Evolutionary conservation across 768 basidiomycete genomes (phyloP).

Genomic region (Ephemerocybe angulata): DNA sequence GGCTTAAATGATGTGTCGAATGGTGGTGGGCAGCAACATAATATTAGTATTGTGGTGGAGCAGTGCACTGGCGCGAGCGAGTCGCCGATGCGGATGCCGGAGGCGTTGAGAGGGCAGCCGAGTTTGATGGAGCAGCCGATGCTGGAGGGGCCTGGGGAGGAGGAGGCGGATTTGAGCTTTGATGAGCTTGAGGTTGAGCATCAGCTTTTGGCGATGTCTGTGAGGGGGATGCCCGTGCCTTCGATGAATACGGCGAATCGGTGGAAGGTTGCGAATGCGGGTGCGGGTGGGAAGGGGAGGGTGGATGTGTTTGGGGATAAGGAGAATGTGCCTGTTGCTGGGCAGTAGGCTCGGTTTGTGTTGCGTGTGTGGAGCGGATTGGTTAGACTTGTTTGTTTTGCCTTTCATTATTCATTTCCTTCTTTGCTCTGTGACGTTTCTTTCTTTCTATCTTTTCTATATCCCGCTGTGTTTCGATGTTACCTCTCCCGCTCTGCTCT

Average conservation of each 20-base stretch:
- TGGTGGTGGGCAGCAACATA: too few species aligned
- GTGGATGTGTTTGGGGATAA: conserved; percentile 47
- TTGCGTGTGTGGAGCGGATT: conserved; percentile 5
- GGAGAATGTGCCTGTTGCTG: conserved; percentile 40
- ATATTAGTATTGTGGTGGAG: background rate
- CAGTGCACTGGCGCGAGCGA: conserved; percentile 30
- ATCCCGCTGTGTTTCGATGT: too few species aligned
- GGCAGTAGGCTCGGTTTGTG: conserved; percentile 1
- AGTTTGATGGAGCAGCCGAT: conserved; percentile 57
- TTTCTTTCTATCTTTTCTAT: too few species aligned
- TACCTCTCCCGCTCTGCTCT: too few species aligned
- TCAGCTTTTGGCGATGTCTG: conserved; percentile 24
- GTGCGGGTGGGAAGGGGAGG: conserved; percentile 16
- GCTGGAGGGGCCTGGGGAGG: conserved; percentile 52
- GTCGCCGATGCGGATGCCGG: conserved; percentile 52
- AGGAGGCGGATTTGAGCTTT: conserved; percentile 47
- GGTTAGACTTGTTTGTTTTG: conserved; percentile 1
- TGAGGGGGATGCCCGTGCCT: conserved; percentile 11
- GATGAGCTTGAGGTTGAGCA: conserved; percentile 38
- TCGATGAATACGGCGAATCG: conserved; percentile 12
- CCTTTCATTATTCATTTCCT: too few species aligned
- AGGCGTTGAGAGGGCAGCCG: conserved; percentile 33
- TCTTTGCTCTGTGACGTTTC: too few species aligned
- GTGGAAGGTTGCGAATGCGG: conserved; percentile 18
- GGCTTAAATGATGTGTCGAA: too few species aligned